Evolutionary conservation across 805 yeast genomes (phyloP).

Genomic region (Cyberlindnera bimundalis): DNA sequence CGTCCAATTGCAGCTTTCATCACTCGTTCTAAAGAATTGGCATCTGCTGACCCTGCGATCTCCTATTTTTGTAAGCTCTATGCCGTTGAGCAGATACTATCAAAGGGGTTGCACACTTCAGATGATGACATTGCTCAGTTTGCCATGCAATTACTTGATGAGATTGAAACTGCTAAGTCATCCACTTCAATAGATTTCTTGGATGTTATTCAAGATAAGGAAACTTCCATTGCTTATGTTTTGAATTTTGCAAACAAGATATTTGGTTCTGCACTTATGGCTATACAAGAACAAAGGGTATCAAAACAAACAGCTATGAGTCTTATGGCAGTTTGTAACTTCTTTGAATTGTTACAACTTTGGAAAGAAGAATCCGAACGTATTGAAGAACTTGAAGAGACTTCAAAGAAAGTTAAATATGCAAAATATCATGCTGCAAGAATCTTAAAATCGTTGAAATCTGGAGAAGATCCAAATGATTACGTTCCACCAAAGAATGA

Average conservation of each 20-base stretch:
- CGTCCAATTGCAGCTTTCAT: slow-evolving; percentile 37
- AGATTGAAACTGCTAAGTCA: slow-evolving; percentile 57
- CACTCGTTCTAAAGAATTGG: slow-evolving; percentile 56
- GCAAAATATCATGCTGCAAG: slow-evolving; percentile 62
- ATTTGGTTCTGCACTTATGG: slow-evolving; percentile 51
- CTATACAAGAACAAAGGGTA: slow-evolving; percentile 41
- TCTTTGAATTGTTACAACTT: slow-evolving; percentile 47
- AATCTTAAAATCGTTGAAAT: slow-evolving; percentile 45
- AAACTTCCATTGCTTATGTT: slow-evolving; percentile 52
- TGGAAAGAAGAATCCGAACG: slow-evolving; percentile 35
- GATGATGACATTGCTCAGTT: slow-evolving; percentile 54
- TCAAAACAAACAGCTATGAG: slow-evolving; percentile 45
- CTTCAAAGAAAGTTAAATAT: slow-evolving; percentile 46
- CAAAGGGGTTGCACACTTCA: slow-evolving; percentile 52
- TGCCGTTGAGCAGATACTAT: slow-evolving; percentile 70
- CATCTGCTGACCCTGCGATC: slow-evolving; percentile 56
- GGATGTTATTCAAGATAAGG: slow-evolving; percentile 56
- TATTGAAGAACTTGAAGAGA: slow-evolving; percentile 33
- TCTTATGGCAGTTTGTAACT: slow-evolving; percentile 52
- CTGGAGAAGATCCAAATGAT: slow-evolving; percentile 58
- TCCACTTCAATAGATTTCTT: slow-evolving; percentile 34
- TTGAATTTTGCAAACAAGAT: slow-evolving; percentile 55
- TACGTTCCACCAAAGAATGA: slow-evolving; percentile 35
- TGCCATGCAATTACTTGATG: slow-evolving; percentile 63
- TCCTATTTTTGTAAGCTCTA: slow-evolving; percentile 69